Base-by-base conservation (phyloP, 768 basidiomycete species). In the Sporobolomyces phaffii region DNA sequence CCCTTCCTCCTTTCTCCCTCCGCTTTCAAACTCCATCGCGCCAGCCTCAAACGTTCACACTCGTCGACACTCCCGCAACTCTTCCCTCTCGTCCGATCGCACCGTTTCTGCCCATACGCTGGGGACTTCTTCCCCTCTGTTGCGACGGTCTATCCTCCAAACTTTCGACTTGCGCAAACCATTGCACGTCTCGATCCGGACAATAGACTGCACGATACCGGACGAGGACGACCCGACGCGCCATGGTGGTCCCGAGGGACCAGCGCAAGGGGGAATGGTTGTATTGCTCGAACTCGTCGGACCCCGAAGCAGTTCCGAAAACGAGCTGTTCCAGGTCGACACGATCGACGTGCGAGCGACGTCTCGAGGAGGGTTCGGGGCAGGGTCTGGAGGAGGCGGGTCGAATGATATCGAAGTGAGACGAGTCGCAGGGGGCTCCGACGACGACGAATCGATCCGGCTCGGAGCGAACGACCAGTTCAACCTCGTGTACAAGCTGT, bases 401-500 rank as follows among this genome's bases (percentile, higher is more conserved):
- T 47, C 33, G 43, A 36, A 17, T n/a, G 43, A 28, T 26, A 20
- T 40, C 4, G 62, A 20, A 31, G 43, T 20, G 10, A 40, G 4
- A 24, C 29, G 15, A 8, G 31, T n/a, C 33, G 59, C 22, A 38
- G 38, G 2, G 8, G 36, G 13, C 5, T 29, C 7, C 50, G 29
- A 48, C 31, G 34, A 49, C 24, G 48, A 49, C 4, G 6, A 5
- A 11, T 6, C 9, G 8, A 33, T 51, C 34, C 50, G 50, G 29
- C 29, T 51, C 9, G 50, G 50, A 5, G 17, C 28, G 18, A 10
- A 17, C 28, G 26, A 56, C 11, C 68, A 69, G 49, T 48, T 50
- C 49, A 65, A 61, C 60, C 50, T 61, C 29, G 44, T 69, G 22
- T 69, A 65, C 52, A 60, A 59, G 11, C 40, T 69, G 5, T 22